phyloP scores from a whole-genome alignment of 805 yeast genomes.

The Wickerhamiella occidentalis region DNA sequence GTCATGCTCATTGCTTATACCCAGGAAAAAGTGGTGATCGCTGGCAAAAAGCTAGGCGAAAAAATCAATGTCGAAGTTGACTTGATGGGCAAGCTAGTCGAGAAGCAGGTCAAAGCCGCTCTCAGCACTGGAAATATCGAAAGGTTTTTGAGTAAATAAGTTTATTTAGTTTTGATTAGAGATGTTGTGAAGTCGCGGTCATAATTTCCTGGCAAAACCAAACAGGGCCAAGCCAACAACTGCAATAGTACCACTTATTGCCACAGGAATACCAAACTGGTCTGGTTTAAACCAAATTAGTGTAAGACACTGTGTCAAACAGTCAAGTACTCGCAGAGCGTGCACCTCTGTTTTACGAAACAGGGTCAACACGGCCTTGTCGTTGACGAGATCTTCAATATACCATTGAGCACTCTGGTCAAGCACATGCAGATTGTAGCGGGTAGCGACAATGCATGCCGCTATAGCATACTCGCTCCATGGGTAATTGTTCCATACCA shows the following conservation, averaged over 20 bases:
- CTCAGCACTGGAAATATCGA: slow-evolving; percentile 26
- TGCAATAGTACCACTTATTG: not conserved
- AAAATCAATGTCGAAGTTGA: slow-evolving; percentile 88
- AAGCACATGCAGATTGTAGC: not conserved
- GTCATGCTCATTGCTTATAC: slow-evolving; percentile 90
- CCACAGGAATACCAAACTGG: slow-evolving; percentile 2
- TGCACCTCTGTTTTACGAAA: slow-evolving; percentile 5
- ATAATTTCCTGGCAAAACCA: not conserved
- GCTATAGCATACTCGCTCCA: not conserved
- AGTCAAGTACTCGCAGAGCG: not conserved
- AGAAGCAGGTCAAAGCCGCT: slow-evolving; percentile 60
- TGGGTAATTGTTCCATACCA: not conserved
- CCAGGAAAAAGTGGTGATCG: slow-evolving; percentile 65
- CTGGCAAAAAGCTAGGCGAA: slow-evolving; percentile 50
- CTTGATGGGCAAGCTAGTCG: slow-evolving; percentile 81
- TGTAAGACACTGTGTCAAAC: slow-evolving; percentile 2
- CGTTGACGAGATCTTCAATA: slow-evolving; percentile 7
- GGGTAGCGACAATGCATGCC: not conserved
- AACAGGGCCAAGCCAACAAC: slow-evolving; percentile 5
- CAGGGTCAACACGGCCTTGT: not conserved
- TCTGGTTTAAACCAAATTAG: slow-evolving; percentile 6
- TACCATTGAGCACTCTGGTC: slow-evolving; percentile 2
- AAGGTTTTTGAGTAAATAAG: not conserved
- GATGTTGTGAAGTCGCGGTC: not conserved
- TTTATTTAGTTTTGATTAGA: not conserved